phyloP scores from a whole-genome alignment of 371 early-diverging fungal genomes.

The Entomophthora muscae region DNA sequence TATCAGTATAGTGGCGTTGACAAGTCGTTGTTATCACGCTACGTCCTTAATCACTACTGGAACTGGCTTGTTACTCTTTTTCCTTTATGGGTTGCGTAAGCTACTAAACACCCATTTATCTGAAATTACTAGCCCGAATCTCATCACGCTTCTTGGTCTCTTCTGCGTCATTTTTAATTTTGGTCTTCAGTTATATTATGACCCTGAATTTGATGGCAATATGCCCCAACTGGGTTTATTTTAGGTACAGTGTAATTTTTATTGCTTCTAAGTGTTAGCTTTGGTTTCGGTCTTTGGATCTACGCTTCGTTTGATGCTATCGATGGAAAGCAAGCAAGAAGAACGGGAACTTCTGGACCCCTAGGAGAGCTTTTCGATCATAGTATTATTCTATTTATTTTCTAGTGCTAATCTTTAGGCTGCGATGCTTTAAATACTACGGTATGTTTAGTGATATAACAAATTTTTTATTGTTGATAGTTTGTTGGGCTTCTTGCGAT shows the following conservation, averaged over 20 bases:
- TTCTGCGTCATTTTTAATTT: conserved; percentile 69
- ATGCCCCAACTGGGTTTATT: conserved; percentile 73
- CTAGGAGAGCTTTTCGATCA: conserved; percentile 92
- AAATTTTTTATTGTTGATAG: too few relatives aligned
- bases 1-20: conserved; percentile 76
- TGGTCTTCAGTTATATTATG: conserved; percentile 31
- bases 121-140: conserved; percentile 60
- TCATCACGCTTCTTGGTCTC: conserved; percentile 91
- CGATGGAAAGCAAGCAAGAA: conserved; percentile 96
- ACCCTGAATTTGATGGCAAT: conserved; percentile 58
- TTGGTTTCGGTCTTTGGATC: conserved; percentile 73
- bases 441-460: conserved; percentile 20
- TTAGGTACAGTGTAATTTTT: conserved; percentile 23
- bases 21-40: conserved; percentile 73
- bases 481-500: conserved; percentile 35
- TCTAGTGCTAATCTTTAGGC: conserved; percentile 22
- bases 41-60: conserved; percentile 82
- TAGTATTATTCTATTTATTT: conserved; percentile 22
- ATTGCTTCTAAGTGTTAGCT: neutral
- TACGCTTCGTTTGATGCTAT: conserved; percentile 95
- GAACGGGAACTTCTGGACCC: conserved; percentile 83
- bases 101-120: conserved; percentile 5
- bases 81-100: conserved; percentile 81
- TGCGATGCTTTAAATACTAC: conserved; percentile 84
- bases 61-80: conserved; percentile 68